Evolutionary conservation across 2,329 filamentous ascomycete species (phyloP), one percentile per base, ranked within the genome.

Genomic region (Diaporthe citrichinensis): DNA sequence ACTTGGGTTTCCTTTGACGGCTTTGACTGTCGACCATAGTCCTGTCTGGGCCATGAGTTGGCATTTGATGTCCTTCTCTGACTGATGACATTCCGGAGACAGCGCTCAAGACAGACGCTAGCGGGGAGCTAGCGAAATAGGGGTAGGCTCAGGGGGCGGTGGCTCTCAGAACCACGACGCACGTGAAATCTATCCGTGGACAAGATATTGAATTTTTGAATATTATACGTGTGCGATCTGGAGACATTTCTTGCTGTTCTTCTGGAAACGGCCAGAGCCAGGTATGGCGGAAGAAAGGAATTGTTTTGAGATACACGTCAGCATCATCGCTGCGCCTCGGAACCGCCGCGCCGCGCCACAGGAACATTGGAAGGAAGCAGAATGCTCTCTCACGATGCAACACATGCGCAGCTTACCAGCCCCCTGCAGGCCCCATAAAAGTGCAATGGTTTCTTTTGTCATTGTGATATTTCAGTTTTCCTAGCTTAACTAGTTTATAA

Each of bases 261-360:
- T 39, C 15, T 39, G 25, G 20, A 14, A 59, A 25, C 5, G 34
- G 9, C 6, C 23, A 15, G 17, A 12, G 23, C 23, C 34, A 20
- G 8, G 9, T 6, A 58, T 15, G 34, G 59, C 17, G 17, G 4
- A 46, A 46, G 39, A 46, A 44, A 46, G 34, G 59, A n/a, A 20
- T 23, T 31, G 25, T 14, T 15, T 8, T 65, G 17, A 65, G 41
- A 41, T 31, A 20, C 25, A 46, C 15, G 39, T 65, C 59, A 65
- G n/a, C 39, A 44, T 65, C 46, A 20, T 23, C 25, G 25, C 61
- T 65, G 61, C 41, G 61, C 61, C 61, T 17, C 61, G 36, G 25
- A 25, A 49, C 41, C 41, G 59, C 39, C 12, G 25, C 25, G 14
- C n/a, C n/a, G 44, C 41, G 41, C 25, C 61, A 34, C 59, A 25